Evolutionary conservation across 768 basidiomycete species (phyloP), one percentile per base, ranked within the genome.

Genomic region (Boletus pseudo-olivaceus): DNA sequence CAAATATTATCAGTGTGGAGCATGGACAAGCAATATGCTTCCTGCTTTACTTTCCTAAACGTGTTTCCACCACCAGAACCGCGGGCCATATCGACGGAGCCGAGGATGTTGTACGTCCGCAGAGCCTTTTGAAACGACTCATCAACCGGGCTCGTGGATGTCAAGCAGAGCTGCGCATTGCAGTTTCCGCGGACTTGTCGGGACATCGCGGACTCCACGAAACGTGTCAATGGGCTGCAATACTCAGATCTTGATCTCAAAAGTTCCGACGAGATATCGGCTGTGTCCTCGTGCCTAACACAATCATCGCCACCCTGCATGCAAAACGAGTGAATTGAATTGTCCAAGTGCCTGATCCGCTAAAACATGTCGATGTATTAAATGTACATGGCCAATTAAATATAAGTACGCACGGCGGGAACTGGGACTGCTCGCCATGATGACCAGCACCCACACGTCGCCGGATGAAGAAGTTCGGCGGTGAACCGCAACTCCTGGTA

Each of bases 321-420:
- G 35, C 57, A 58, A 64, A 56, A 55, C 5, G 57, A 62, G 32
- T 57, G 51, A 40, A 55, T 63, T 55, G 44, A 43, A 63, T 55
- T 53, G 53, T 56, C 33, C 55, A 55, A 51, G 14, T 52, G 50
- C 30, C 46, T 45, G 51, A 46, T 60, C 57, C 51, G 45, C 62
- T 65, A 39, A 57, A 52, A 63, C 48, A 42, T 29, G 50, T 45
- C 47, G 47, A 56, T 58, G 56, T 55, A 61, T 61, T 52, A 46
- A 35, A 50, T 45, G 30, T 63, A 64, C 63, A 55, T 32, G 27
- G 27, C 53, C 51, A 42, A 51, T 39, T 47, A 42, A 59, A 56
- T 38, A 19, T 32, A 47, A 43, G 39, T 42, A 56, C 53, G 55
- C 40, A 40, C 49, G 49, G 44, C 55, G 29, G 40, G 20, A 49